Evolutionary conservation across 1,284 basidiomycete species (phyloP).

Genomic region (Malassezia furfur): DNA sequence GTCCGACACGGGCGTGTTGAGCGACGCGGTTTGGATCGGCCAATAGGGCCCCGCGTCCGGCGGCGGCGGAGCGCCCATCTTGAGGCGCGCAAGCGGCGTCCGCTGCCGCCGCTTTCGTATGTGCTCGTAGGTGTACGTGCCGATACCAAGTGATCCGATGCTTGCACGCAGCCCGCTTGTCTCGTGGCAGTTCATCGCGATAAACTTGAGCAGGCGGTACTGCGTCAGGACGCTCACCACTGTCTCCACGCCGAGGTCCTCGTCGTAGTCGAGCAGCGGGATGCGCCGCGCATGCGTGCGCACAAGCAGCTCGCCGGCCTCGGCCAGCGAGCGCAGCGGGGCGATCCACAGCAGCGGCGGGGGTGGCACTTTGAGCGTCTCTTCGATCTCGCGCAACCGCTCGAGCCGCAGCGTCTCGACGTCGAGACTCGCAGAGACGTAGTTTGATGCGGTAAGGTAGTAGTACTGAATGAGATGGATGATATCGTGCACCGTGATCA

Average conservation of each 20-base stretch:
- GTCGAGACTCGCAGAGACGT: constrained; percentile 77
- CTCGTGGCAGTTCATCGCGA: constrained; percentile 68
- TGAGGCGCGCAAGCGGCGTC: constrained; percentile 4
- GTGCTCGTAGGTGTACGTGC: constrained; percentile 64
- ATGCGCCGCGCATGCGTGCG: constrained; percentile 89
- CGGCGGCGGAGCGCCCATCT: constrained; percentile 5
- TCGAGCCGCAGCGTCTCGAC: constrained; percentile 91
- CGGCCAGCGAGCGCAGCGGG: constrained; percentile 72
- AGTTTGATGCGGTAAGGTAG: constrained; percentile 49
- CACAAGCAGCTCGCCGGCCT: constrained; percentile 80
- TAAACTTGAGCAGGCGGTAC: constrained; percentile 95
- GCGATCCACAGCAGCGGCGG: constrained; percentile 84
- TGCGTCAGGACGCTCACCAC: constrained; percentile 94
- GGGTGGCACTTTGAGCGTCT: constrained; percentile 76
- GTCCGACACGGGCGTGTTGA: constrained; percentile 88
- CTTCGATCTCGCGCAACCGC: constrained; percentile 67
- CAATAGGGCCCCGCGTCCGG: constrained; percentile 56
- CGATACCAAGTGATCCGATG: constrained; percentile 78
- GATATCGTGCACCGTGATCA: constrained; percentile 47
- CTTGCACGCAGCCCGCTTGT: constrained; percentile 55
- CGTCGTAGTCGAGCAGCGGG: constrained; percentile 84
- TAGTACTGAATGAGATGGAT: constrained; percentile 47
- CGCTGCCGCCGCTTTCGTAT: constrained; percentile 4
- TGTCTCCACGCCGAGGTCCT: constrained; percentile 86
- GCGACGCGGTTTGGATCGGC: constrained; percentile 83